A percentile compares a stretch with the other conserved stretches of the same genome.
These are phyloP conservation scores for Phytophthora hybrid DNA, from an alignment of 352 stramenopile genomes.

Conservation along the genomic window DNA sequence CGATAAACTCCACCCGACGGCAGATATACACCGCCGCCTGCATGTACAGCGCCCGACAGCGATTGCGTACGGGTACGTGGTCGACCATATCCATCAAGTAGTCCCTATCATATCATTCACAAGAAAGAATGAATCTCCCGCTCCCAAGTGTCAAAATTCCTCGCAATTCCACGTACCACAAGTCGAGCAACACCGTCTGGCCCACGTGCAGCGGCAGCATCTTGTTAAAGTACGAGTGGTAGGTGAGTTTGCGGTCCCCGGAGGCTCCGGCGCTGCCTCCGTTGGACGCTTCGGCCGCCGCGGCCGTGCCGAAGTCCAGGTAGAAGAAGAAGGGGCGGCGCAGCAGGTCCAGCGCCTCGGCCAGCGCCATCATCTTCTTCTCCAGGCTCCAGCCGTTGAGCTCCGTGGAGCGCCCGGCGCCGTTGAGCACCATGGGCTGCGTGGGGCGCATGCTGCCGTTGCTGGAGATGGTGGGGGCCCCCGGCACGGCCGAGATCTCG, in stretches of 20 bases:
- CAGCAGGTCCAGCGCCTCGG: conserved; percentile 68
- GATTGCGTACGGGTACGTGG: conserved; percentile 75
- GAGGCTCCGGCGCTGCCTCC: conserved; percentile 31
- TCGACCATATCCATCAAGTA: conserved; percentile 89
- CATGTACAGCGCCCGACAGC: conserved; percentile 74
- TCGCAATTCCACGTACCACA: conserved; percentile 55
- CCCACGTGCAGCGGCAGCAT: conserved; percentile 72
- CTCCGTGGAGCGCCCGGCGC: conserved; percentile 51
- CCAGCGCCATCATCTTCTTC: conserved; percentile 77
- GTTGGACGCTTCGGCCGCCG: conserved; percentile 34
- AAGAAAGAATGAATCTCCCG: conserved; percentile 3
- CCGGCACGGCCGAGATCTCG: conserved; percentile 50
- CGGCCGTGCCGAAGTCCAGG: conserved; percentile 61
- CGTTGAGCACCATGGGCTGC: conserved; percentile 49
- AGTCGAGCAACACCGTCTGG: conserved; percentile 75
- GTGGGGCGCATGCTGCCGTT: conserved; percentile 50
- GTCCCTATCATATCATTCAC: conserved; percentile 40
- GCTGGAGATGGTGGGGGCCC: conserved; percentile 50
- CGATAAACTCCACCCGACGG: conserved; percentile 83
- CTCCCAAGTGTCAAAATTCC: background rate
- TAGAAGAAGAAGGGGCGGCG: conserved; percentile 83
- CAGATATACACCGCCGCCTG: conserved; percentile 76
- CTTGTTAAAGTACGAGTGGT: conserved; percentile 77
- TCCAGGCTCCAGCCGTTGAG: conserved; percentile 83
- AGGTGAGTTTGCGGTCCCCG: conserved; percentile 59